Evolutionary conservation across 2,329 filamentous ascomycete species (phyloP).

Genomic region (Trichophyton equinum): DNA sequence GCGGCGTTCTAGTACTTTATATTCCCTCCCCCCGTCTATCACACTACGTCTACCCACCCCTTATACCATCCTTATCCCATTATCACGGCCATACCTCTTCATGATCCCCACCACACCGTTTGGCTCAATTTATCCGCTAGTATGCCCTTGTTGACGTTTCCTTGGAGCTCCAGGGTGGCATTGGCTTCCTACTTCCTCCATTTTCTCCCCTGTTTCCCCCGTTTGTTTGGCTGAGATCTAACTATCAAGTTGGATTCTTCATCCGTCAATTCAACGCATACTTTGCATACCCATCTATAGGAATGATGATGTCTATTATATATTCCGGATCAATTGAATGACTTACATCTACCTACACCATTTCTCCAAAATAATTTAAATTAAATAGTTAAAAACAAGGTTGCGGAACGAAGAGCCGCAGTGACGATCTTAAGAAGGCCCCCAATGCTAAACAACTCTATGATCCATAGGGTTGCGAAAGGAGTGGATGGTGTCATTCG

Average conservation of each 20-base stretch:
- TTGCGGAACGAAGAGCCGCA: no score
- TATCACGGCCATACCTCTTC: not conserved
- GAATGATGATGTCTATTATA: not conserved
- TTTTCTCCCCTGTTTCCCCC: not conserved
- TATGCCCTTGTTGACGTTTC: not conserved
- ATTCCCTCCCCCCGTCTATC: not conserved
- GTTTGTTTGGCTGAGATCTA: not conserved
- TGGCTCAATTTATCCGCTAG: not conserved
- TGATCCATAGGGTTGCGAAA: no score
- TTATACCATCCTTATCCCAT: not conserved
- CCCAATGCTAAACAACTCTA: no score
- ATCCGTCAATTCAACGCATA: not conserved
- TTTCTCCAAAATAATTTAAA: no score
- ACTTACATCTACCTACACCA: no score
- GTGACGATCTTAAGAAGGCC: no score
- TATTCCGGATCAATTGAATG: not conserved
- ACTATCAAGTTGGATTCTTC: not conserved
- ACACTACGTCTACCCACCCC: not conserved
- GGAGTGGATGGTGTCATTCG: no score
- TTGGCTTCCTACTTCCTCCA: not conserved
- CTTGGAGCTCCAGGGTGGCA: not conserved
- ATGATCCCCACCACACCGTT: not conserved
- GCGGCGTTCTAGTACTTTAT: not conserved
- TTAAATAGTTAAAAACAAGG: no score
- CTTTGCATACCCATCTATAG: not conserved